phyloP scores from a whole-genome alignment of 2,329 filamentous ascomycete species.

The Fusarium nodosum region DNA sequence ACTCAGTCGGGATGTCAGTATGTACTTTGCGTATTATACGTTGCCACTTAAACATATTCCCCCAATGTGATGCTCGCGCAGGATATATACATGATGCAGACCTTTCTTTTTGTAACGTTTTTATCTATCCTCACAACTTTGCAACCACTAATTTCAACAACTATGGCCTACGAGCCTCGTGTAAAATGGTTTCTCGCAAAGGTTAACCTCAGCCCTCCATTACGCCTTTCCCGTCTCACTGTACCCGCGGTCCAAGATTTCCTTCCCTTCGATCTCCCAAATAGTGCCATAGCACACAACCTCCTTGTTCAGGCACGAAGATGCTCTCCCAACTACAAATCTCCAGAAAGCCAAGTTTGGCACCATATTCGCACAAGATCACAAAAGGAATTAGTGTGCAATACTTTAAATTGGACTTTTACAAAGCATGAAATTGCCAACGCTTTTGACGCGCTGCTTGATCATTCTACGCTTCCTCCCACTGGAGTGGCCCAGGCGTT shows the following conservation, averaged over 20 bases:
- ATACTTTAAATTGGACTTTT: slow-evolving; percentile 26
- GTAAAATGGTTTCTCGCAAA: slow-evolving; percentile 26
- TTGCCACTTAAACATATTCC: neutral
- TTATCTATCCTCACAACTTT: too few relatives aligned
- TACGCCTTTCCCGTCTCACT: slow-evolving; percentile 1
- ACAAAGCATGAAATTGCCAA: slow-evolving; percentile 28
- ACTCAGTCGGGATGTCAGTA: neutral
- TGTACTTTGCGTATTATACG: too few relatives aligned
- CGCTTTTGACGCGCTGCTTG: slow-evolving; percentile 16
- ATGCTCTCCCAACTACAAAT: neutral
- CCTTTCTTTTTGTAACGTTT: too few relatives aligned
- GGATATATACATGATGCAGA: neutral
- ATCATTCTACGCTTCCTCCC: neutral
- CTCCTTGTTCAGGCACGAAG: slow-evolving; percentile 20
- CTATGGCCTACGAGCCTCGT: slow-evolving; percentile 16
- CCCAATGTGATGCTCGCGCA: too few relatives aligned
- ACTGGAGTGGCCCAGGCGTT: slow-evolving; percentile 29
- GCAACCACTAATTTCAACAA: neutral
- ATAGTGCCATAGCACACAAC: slow-evolving; percentile 8
- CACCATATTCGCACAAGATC: slow-evolving; percentile 20
- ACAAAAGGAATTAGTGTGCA: slow-evolving; percentile 1
- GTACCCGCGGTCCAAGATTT: slow-evolving; percentile 26
- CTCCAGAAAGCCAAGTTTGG: slow-evolving; percentile 15
- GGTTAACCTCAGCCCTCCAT: slow-evolving; percentile 21
- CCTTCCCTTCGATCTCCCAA: neutral